Percentiles rank a stretch among this genome's conserved stretches.
Evolutionary conservation across 1,284 basidiomycete species (phyloP).

Genomic region (Leccinum solheimii): DNA sequence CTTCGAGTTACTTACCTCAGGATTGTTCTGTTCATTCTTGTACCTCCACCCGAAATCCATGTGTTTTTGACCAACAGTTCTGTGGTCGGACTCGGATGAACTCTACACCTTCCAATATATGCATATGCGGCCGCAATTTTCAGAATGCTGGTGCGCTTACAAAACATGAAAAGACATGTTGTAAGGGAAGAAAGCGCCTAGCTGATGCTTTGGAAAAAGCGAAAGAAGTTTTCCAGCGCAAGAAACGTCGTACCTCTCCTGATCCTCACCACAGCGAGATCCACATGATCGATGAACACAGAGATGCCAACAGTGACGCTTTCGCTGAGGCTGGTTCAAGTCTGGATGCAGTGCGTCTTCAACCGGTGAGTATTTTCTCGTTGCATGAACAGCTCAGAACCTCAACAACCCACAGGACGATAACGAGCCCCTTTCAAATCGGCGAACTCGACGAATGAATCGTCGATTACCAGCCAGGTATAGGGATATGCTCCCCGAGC

Average conservation of each 20-base stretch:
- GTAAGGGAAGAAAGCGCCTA: background rate
- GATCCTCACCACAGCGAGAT: background rate
- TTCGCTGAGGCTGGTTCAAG: too few relatives aligned
- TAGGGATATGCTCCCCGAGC: background rate
- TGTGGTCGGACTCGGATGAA: background rate
- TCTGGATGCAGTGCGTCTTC: background rate
- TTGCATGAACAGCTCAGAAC: background rate
- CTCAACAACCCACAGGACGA: background rate
- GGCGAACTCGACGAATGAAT: background rate
- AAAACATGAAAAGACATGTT: background rate
- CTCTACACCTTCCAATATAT: background rate
- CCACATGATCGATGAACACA: background rate
- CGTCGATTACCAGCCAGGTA: background rate
- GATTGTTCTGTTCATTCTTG: too few relatives aligned
- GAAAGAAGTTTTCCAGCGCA: background rate
- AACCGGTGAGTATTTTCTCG: background rate
- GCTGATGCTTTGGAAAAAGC: background rate
- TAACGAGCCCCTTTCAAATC: background rate
- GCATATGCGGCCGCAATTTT: background rate
- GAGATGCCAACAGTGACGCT: background rate
- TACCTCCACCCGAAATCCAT: background rate
- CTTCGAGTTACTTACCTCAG: too few relatives aligned
- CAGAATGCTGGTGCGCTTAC: background rate
- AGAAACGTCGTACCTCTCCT: background rate
- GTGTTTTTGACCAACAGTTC: background rate